Conservation (phyloP, 805 yeast species). For the Nakazawaea ambrosiae region DNA sequence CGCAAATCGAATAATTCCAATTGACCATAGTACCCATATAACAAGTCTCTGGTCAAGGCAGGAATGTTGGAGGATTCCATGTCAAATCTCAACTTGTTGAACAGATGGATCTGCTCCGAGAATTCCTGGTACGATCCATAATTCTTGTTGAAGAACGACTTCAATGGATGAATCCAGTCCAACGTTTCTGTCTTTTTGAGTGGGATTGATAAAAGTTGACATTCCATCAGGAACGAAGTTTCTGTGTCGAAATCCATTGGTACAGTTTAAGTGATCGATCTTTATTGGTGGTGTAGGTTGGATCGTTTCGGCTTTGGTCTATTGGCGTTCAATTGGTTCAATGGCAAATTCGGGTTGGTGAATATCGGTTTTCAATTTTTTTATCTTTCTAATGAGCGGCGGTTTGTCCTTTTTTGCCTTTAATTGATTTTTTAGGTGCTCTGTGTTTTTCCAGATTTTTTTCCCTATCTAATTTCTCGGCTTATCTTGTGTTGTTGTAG, state of each 20-base stretch:
- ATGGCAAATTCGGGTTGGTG: neutral
- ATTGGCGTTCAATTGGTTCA: too few relatives aligned
- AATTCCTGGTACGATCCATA: conserved; percentile 61
- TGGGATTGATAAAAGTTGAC: conserved; percentile 23
- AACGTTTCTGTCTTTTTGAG: conserved; percentile 44
- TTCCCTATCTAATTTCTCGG: too few relatives aligned
- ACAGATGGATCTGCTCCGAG: conserved; percentile 42
- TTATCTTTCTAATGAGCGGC: too few relatives aligned
- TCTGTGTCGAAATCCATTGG: too few relatives aligned
- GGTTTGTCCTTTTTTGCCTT: too few relatives aligned
- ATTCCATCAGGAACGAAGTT: conserved; percentile 16
- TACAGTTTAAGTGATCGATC: too few relatives aligned
- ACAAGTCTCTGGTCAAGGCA: conserved; percentile 40
- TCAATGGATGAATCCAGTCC: conserved; percentile 62
- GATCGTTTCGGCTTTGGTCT: too few relatives aligned
- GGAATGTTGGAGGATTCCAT: conserved; percentile 41
- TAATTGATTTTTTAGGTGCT: too few relatives aligned
- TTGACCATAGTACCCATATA: conserved; percentile 71
- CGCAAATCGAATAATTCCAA: conserved; percentile 74
- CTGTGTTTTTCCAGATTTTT: too few relatives aligned
- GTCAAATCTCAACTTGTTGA: conserved; percentile 56
- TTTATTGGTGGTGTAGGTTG: too few relatives aligned
- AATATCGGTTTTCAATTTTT: too few relatives aligned
- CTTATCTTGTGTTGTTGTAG: too few relatives aligned
- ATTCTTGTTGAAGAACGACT: conserved; percentile 45